These are phyloP conservation scores for Cystoderma amianthinum DNA, from an alignment of 768 basidiomycete genomes.

Conservation along the genomic window DNA sequence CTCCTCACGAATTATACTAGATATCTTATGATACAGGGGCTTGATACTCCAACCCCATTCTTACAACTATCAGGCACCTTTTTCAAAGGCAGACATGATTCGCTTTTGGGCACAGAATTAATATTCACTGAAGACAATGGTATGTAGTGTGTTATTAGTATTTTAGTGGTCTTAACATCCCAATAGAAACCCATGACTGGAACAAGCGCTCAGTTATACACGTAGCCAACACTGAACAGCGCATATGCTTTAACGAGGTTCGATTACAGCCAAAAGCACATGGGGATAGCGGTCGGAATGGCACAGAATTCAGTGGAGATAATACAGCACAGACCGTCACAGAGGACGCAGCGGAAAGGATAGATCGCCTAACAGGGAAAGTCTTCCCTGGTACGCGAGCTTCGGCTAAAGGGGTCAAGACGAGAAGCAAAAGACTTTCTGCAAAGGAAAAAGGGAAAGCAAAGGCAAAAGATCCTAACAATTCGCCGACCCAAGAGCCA, in stretches of 20 bases:
- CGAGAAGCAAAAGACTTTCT: background rate
- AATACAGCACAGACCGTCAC: background rate
- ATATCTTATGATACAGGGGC: constrained; percentile 36
- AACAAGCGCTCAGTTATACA: constrained; percentile 46
- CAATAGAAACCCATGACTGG: constrained; percentile 34
- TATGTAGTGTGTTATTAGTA: constrained; percentile 12
- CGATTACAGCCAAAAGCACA: constrained; percentile 41
- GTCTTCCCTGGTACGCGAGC: background rate
- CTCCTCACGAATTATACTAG: background rate
- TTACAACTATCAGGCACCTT: constrained; percentile 73
- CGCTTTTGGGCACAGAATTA: constrained; percentile 69
- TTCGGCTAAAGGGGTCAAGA: no score
- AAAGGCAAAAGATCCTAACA: background rate
- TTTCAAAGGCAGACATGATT: constrained; percentile 62
- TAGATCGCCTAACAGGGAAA: background rate
- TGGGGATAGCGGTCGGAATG: no score
- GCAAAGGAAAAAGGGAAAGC: background rate
- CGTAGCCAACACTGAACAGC: constrained; percentile 56
- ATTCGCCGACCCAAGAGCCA: background rate
- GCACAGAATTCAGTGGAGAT: no score
- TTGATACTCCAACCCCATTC: constrained; percentile 73
- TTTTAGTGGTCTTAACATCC: background rate
- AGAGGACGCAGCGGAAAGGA: background rate
- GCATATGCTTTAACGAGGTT: constrained; percentile 70
- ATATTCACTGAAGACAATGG: constrained; percentile 68